Base-by-base conservation (phyloP, 768 basidiomycete species). In the Pulveroboletus sp. region DNA sequence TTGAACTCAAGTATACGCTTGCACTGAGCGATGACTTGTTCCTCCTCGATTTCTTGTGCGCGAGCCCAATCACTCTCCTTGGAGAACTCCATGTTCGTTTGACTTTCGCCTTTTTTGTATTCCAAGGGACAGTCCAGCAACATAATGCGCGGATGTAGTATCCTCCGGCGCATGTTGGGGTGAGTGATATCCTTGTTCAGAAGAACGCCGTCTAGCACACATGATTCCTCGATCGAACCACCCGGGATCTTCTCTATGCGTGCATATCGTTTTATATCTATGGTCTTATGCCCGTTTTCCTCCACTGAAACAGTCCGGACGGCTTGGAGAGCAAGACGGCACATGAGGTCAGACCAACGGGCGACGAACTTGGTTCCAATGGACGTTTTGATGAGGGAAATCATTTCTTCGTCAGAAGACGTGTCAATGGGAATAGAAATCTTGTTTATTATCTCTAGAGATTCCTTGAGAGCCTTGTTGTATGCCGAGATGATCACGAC, bases 181-280 rank as follows among this genome's bases (percentile, higher is more conserved):
- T 98, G 96, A 0, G 93, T 96, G 60, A 99, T 89, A 66, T 98
- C 96, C 77, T 99, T 98, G 81, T 98, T 99, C 60, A 98, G 70
- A 86, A 99, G 93, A 47, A 99, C 86, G 40, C 96, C 95, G 46
- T 77, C 81, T 49, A 98, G 69, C 4, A 98, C 95, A 52, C 73
- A 71, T 51, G 87, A 90, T 52, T 94, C 80, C 72, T 99, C 96
- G 60, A 99, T 97, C 71, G 95, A 93, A 10, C 95, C 95, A 8
- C 96, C 96, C 1, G 96, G 93, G 9, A 99, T 78, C 73, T 98
- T 99, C 71, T 99, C 96, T 8, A 98, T 92, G 10, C 95, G 80
- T 4, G 93, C 95, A 63, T 99, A 97, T 26, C 96, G 87, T 74
- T 99, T 98, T 72, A 99, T 91, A 66, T 98, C 96, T 48, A 98